phyloP scores from a whole-genome alignment of 2,329 filamentous ascomycete species.

The Diaporthe sp. region DNA sequence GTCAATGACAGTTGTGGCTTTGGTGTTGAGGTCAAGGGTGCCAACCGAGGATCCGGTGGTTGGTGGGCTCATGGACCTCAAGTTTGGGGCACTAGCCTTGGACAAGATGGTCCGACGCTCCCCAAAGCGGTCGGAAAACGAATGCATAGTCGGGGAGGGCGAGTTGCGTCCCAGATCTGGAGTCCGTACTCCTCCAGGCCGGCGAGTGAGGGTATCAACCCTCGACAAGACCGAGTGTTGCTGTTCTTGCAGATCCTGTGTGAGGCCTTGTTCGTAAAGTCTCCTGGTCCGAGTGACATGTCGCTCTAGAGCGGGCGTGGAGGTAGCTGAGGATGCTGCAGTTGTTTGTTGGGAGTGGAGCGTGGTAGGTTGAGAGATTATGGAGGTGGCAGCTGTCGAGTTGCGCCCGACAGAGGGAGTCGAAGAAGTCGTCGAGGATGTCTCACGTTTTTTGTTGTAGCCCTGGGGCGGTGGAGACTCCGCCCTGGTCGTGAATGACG shows the following conservation, averaged over 20 bases:
- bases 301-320: conserved; percentile 69
- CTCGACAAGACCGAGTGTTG: conserved; percentile 83
- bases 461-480: conserved; percentile 71
- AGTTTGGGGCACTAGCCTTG: conserved; percentile 77
- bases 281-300: conserved; percentile 79
- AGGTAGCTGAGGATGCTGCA: conserved; percentile 53
- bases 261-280: conserved; percentile 86
- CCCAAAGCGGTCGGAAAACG: conserved; percentile 60
- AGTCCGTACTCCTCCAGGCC: conserved; percentile 63
- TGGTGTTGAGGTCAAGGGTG: conserved; percentile 50
- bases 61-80: conserved; percentile 70
- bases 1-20: conserved; percentile 54
- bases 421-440: conserved; percentile 86
- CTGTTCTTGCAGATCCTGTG: conserved; percentile 84
- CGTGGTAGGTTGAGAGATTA: conserved; percentile 78
- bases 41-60: conserved; percentile 54
- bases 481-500: conserved; percentile 56
- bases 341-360: conserved; percentile 59
- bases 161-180: conserved; percentile 62
- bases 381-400: conserved; percentile 90
- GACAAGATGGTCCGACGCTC: conserved; percentile 62
- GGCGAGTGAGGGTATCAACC: conserved; percentile 82
- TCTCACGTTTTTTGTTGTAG: conserved; percentile 84
- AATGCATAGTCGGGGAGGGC: conserved; percentile 61
- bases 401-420: conserved; percentile 76